A percentile compares a stretch with the other conserved stretches of the same genome.
phyloP scores from a whole-genome alignment of 2,329 filamentous ascomycete genomes.

The Diaporthe sp. region DNA sequence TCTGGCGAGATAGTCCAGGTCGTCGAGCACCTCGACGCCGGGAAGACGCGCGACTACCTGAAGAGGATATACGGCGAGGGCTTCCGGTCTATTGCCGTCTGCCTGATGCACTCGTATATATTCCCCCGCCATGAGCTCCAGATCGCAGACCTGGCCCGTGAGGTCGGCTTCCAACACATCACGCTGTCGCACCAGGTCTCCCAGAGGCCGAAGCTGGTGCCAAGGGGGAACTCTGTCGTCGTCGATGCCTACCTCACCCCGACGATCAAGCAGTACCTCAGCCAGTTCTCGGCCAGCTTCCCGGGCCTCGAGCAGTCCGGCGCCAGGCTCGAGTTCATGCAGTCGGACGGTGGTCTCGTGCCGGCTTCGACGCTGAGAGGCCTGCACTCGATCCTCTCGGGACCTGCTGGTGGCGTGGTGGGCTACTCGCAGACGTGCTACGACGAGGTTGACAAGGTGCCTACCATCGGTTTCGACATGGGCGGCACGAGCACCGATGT shows the following conservation, averaged over 20 bases:
- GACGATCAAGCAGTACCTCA: slow-evolving; percentile 77
- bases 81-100: slow-evolving; percentile 52
- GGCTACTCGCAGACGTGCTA: slow-evolving; percentile 34
- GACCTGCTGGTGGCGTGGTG: slow-evolving; percentile 34
- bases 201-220: slow-evolving; percentile 84
- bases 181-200: slow-evolving; percentile 82
- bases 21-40: slow-evolving; percentile 44
- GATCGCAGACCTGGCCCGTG: slow-evolving; percentile 78
- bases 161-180: slow-evolving; percentile 84
- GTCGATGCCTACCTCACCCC: slow-evolving; percentile 82
- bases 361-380: slow-evolving; percentile 11
- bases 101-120: slow-evolving; percentile 50
- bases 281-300: slow-evolving; percentile 81
- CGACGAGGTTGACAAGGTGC: not conserved
- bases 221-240: slow-evolving; percentile 77
- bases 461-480: slow-evolving; percentile 35
- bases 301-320: slow-evolving; percentile 75
- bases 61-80: slow-evolving; percentile 57
- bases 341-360: slow-evolving; percentile 68
- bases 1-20: slow-evolving; percentile 48
- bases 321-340: slow-evolving; percentile 91
- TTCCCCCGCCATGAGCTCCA: slow-evolving; percentile 60
- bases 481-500: slow-evolving; percentile 37
- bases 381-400: slow-evolving; percentile 35
- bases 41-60: slow-evolving; percentile 39